Evolutionary conservation across 1,284 basidiomycete species (phyloP).

Genomic region (Schizopora paradoxa): DNA sequence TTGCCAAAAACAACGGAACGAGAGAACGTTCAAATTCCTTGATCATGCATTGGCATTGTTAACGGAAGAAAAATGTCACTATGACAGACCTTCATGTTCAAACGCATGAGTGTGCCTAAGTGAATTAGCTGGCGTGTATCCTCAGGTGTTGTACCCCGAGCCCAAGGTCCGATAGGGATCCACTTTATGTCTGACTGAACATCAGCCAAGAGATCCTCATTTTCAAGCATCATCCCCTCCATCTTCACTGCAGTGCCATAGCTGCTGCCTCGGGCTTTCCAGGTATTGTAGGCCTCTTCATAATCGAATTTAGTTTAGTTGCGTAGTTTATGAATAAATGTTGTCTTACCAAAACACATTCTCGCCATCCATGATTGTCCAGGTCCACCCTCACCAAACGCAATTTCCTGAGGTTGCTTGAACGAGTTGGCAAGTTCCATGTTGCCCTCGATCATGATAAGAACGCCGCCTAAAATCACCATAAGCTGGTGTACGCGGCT

Average conservation of each 20-base stretch:
- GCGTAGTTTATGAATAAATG: not conserved
- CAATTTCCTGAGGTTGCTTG: not conserved
- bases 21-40: constrained; percentile 10
- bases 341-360: not conserved
- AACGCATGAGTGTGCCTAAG: constrained; percentile 4
- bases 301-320: not conserved
- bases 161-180: constrained; percentile 11
- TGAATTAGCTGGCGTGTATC: constrained; percentile 1
- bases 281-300: constrained; percentile 5
- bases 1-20: constrained; percentile 6
- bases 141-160: constrained; percentile 3
- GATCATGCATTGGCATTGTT: not conserved
- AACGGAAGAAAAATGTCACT: not conserved
- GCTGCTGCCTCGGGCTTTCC: constrained; percentile 6
- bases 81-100: constrained; percentile 3
- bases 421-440: constrained; percentile 2
- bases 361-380: not conserved
- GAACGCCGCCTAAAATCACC: not conserved
- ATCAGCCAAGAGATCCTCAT: not conserved
- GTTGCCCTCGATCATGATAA: not conserved
- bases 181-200: constrained; percentile 3
- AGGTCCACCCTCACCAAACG: not conserved
- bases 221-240: constrained; percentile 3
- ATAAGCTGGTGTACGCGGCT: not conserved
- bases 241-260: constrained; percentile 4